phyloP scores from a whole-genome alignment of 2,329 filamentous ascomycete genomes.

The Beauveria asiatica region DNA sequence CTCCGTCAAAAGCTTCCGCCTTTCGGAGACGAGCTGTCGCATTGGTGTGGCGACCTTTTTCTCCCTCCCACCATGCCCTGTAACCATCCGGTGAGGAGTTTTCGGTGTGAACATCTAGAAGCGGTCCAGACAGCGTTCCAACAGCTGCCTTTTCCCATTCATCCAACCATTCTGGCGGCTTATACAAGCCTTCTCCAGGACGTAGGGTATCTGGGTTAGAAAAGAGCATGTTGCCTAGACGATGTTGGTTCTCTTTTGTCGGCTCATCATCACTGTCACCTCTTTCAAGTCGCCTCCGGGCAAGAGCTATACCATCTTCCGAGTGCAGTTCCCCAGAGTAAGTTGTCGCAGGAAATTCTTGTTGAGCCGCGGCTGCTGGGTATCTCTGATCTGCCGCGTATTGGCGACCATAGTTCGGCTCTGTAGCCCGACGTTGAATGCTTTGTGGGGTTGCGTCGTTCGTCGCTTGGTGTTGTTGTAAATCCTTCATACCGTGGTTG shows the following conservation, averaged over 20 bases:
- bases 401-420: slow-evolving; percentile 21
- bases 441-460: slow-evolving; percentile 5
- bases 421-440: slow-evolving; percentile 23
- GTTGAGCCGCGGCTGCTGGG: background rate
- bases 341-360: background rate
- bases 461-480: background rate
- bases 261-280: slow-evolving; percentile 22
- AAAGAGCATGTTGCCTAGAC: slow-evolving; percentile 33
- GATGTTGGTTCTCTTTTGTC: slow-evolving; percentile 25
- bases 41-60: slow-evolving; percentile 37
- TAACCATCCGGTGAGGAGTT: slow-evolving; percentile 34
- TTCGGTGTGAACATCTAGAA: slow-evolving; percentile 49
- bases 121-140: slow-evolving; percentile 47
- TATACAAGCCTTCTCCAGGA: slow-evolving; percentile 49
- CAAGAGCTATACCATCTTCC: slow-evolving; percentile 9
- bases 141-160: slow-evolving; percentile 65
- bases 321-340: slow-evolving; percentile 16
- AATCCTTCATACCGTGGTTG: background rate
- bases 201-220: slow-evolving; percentile 32
- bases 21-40: slow-evolving; percentile 40
- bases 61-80: slow-evolving; percentile 71
- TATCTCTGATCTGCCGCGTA: slow-evolving; percentile 22
- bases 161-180: slow-evolving; percentile 52
- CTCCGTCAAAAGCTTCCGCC: slow-evolving; percentile 57
- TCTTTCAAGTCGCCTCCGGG: slow-evolving; percentile 18